A percentile compares a stretch with the other conserved stretches of the same genome.
Evolutionary conservation across 768 basidiomycete species (phyloP).

Genomic region (Tylopilus sp.): DNA sequence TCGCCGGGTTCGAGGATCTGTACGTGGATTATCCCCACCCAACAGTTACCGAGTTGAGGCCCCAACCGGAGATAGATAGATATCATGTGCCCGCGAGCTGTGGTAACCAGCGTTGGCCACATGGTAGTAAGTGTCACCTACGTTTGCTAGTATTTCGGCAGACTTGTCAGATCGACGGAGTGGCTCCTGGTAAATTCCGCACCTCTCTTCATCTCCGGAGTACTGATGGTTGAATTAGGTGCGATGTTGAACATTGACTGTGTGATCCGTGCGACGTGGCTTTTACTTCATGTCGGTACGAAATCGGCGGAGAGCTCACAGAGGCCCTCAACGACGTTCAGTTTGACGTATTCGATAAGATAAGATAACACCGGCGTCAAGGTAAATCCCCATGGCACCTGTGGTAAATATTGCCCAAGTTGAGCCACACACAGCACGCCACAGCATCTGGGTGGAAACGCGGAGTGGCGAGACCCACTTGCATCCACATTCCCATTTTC

Average conservation of each 20-base stretch:
- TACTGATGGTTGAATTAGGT: too few relatives aligned
- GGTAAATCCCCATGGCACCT: constrained; percentile 1
- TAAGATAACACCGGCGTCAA: constrained; percentile 10
- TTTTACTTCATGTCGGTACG: too few relatives aligned
- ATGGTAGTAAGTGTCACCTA: background rate
- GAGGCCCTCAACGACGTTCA: too few relatives aligned
- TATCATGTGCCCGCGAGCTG: background rate
- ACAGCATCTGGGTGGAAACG: constrained; percentile 21
- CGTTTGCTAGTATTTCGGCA: background rate
- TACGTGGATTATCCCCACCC: background rate
- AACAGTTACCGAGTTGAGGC: background rate
- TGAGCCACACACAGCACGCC: constrained; percentile 4
- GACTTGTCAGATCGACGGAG: too few relatives aligned
- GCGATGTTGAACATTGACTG: too few relatives aligned
- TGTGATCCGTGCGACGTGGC: background rate
- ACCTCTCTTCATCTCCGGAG: too few relatives aligned
- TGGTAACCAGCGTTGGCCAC: background rate
- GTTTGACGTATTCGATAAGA: constrained; percentile 18
- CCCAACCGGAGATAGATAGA: background rate
- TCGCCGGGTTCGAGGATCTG: background rate
- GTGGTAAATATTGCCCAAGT: constrained; percentile 8
- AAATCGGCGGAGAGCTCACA: too few relatives aligned
- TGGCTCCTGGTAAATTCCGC: too few relatives aligned
- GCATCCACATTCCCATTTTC: background rate
- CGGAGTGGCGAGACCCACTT: background rate